Conservation (phyloP, 169 alveolate species). For the Cryptosporidium felis region DNA sequence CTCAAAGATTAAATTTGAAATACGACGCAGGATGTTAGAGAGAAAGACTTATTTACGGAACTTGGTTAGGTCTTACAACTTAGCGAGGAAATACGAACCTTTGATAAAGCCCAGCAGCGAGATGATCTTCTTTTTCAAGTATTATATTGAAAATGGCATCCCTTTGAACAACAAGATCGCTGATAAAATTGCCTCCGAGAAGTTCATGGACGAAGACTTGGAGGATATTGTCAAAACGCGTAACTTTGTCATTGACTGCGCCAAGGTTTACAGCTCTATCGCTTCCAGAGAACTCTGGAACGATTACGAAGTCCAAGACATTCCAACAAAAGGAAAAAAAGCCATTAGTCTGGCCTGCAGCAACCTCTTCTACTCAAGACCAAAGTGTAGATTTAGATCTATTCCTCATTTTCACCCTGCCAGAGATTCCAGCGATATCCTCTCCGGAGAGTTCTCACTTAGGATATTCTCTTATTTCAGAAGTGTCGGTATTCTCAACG, state of each 20-base stretch:
- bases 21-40: not conserved
- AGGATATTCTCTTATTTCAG: slow-evolving; percentile 59
- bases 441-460: slow-evolving; percentile 57
- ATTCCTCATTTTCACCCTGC: slow-evolving; percentile 65
- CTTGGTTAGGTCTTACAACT: not conserved
- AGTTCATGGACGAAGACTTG: slow-evolving; percentile 56
- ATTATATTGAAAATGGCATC: slow-evolving; percentile 41
- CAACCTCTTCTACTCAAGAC: slow-evolving; percentile 35
- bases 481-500: slow-evolving; percentile 29
- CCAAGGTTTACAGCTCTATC: slow-evolving; percentile 27
- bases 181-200: slow-evolving; percentile 29
- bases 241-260: slow-evolving; percentile 44
- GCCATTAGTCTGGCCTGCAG: slow-evolving; percentile 57
- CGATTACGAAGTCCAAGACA: slow-evolving; percentile 22
- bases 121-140: slow-evolving; percentile 18
- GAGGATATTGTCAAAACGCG: slow-evolving; percentile 42
- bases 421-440: slow-evolving; percentile 36
- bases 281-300: slow-evolving; percentile 48
- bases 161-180: slow-evolving; percentile 15
- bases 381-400: slow-evolving; percentile 30
- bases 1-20: not conserved
- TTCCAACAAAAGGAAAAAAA: slow-evolving; percentile 46
- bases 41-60: slow-evolving; percentile 19
- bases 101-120: slow-evolving; percentile 26
- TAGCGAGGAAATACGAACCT: slow-evolving; percentile 24